Evolutionary conservation across 192 early-diverging fungal genomes (phyloP), one percentile per base, ranked within the genome.

Genomic region (Gamsiella multidivaricata): DNA sequence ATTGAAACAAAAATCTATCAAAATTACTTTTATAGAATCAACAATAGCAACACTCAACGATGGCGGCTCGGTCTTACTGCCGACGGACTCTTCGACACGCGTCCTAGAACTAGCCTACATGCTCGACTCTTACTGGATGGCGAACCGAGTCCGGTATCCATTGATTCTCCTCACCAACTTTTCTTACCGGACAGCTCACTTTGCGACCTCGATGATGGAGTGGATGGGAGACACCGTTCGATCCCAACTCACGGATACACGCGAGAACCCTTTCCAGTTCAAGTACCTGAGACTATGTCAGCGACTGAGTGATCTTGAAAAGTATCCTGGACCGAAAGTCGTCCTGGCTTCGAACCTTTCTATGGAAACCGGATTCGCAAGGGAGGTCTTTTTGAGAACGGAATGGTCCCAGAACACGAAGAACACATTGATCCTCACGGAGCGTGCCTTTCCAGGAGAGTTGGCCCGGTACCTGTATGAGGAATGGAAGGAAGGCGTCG

Each of bases 171-270:
- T 99, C 33, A 87, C 91, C 15, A 85, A 94, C 58, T 91, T 90
- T 52, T 88, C 87, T 53, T 88, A 90, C 59, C 87, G 89, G 15
- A 91, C 90, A n/a, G 85, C 92, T 9, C 88, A 92, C 65, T 91
- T 90, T 79, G 96, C 97, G 0, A 93, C 93, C 57, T 90, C 91
- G 20, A 96, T 96, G 88, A 81, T 93, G 43, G 96, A 97, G 80
- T 99, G 97, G 97, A 97, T 98, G 96, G 90, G 94, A 10, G 88
- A 92, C 50, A 88, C 85, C 29, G 83, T 99, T 20, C 89, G 88
- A 25, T 79, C 88, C 31, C 82, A 89, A 15, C 91, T 98, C 46
- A 83, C 90, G 3, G 84, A 87, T 33, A 84, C 86, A 34, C 86
- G 94, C 12, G 91, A 91, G 58, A 90, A 91, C 58, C 96, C 96